A percentile compares a stretch with the other conserved stretches of the same genome.
phyloP scores from a whole-genome alignment of 1,284 basidiomycete species.

The Marasmius tenuissimus region DNA sequence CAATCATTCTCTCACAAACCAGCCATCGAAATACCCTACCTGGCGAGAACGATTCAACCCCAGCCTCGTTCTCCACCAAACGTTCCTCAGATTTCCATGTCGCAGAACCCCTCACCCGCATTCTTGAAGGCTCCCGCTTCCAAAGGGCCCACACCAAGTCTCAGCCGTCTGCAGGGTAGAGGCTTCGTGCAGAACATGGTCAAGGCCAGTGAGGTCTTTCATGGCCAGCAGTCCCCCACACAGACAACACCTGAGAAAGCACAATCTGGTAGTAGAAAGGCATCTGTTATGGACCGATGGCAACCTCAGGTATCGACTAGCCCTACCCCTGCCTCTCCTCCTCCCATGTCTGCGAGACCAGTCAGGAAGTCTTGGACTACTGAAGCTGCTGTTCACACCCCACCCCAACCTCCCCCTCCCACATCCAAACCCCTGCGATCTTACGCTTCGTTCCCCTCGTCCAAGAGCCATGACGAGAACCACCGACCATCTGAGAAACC shows the following conservation, averaged over 20 bases:
- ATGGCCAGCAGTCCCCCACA: slow-evolving; percentile 31
- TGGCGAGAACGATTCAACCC: slow-evolving; percentile 59
- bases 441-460: neutral
- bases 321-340: slow-evolving; percentile 32
- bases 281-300: slow-evolving; percentile 71
- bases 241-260: slow-evolving; percentile 34
- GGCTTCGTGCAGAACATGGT: slow-evolving; percentile 83
- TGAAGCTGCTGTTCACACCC: neutral
- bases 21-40: slow-evolving; percentile 40
- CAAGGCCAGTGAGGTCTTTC: slow-evolving; percentile 58
- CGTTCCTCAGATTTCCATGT: slow-evolving; percentile 46
- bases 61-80: slow-evolving; percentile 42
- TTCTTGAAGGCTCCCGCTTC: slow-evolving; percentile 55
- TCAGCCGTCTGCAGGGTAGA: slow-evolving; percentile 77
- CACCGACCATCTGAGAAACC: neutral
- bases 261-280: slow-evolving; percentile 36
- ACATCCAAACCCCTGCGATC: neutral
- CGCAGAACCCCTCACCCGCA: slow-evolving; percentile 50
- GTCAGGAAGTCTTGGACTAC: slow-evolving; percentile 40
- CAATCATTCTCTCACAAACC: slow-evolving; percentile 33
- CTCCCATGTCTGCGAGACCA: slow-evolving; percentile 34
- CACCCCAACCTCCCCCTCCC: slow-evolving; percentile 22
- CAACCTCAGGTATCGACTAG: slow-evolving; percentile 30
- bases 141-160: slow-evolving; percentile 77
- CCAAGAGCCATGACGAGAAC: neutral